A percentile compares a stretch with the other conserved stretches of the same genome.
phyloP scores from a whole-genome alignment of 441 rosid genomes.

The Erysimum cheiri region DNA sequence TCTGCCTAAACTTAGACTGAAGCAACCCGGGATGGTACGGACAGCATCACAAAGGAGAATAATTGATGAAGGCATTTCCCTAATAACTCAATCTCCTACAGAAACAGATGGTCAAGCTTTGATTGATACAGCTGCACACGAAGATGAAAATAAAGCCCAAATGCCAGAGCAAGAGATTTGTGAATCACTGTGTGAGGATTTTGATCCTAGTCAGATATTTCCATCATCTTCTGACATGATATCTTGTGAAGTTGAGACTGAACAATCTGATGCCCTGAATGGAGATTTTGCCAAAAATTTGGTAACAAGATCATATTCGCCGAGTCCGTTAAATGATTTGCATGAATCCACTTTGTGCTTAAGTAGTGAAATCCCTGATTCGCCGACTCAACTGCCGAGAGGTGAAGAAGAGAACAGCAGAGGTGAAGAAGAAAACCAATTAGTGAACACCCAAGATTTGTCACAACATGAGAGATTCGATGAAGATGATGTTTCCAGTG shows the following conservation, averaged over 20 bases:
- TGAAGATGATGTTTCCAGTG: constrained; percentile 61
- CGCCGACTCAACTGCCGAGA: constrained; percentile 47
- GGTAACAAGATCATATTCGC: constrained; percentile 45
- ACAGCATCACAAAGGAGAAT: constrained; percentile 56
- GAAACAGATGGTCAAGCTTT: constrained; percentile 39
- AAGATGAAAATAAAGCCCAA: constrained; percentile 46
- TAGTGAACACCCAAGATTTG: constrained; percentile 47
- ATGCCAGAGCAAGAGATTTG: constrained; percentile 49
- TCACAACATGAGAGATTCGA: constrained; percentile 51
- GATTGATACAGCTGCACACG: constrained; percentile 44
- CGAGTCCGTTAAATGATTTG: constrained; percentile 46
- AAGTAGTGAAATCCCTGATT: constrained; percentile 43
- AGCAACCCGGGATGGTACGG: constrained; percentile 48
- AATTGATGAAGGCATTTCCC: constrained; percentile 50
- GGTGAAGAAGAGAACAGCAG: constrained; percentile 20
- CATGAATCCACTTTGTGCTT: constrained; percentile 36
- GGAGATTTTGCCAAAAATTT: constrained; percentile 43
- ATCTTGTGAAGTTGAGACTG: constrained; percentile 47
- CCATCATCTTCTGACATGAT: constrained; percentile 41
- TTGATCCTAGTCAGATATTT: constrained; percentile 48
- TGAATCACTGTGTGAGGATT: constrained; percentile 48
- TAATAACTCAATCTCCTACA: constrained; percentile 46
- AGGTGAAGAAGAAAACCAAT: constrained; percentile 50
- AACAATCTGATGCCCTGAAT: constrained; percentile 45
- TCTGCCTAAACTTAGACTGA: constrained; percentile 66